These are phyloP conservation scores for Eucalyptus globulus DNA, from an alignment of 345 rosid genomes.

Conservation along the genomic window DNA sequence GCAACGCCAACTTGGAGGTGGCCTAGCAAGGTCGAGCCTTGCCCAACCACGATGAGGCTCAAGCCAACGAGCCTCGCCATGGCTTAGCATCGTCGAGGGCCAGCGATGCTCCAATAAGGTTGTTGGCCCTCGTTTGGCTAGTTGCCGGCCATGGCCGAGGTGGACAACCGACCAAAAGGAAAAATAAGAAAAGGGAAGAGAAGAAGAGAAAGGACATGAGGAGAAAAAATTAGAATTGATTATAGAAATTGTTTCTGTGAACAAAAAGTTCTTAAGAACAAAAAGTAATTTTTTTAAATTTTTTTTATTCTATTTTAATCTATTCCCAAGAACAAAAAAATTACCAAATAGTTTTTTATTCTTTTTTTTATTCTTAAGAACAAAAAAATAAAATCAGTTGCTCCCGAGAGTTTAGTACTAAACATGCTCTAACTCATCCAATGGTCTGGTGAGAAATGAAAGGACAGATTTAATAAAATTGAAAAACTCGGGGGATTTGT, in stretches of 20 bases:
- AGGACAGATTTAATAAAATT: too few relatives aligned
- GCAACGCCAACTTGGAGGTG: fast-evolving
- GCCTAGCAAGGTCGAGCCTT: fast-evolving
- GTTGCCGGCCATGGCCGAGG: fast-evolving
- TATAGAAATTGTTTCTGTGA: too few relatives aligned
- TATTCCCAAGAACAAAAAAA: too few relatives aligned
- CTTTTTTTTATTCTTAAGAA: fast-evolving
- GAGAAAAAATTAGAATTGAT: too few relatives aligned
- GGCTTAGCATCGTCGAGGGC: fast-evolving
- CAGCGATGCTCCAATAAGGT: fast-evolving
- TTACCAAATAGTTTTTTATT: fast-evolving
- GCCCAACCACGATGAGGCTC: fast-evolving
- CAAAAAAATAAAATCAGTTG: fast-evolving
- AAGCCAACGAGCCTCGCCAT: fast-evolving
- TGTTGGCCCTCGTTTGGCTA: fast-evolving
- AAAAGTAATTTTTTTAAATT: too few relatives aligned
- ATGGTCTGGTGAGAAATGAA: too few relatives aligned
- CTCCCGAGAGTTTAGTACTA: fast-evolving
- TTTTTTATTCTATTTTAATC: too few relatives aligned
- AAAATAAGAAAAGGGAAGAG: too few relatives aligned
- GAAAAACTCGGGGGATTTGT: too few relatives aligned
- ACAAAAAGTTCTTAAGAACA: too few relatives aligned
- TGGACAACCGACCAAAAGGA: fast-evolving
- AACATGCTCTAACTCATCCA: fast-evolving
- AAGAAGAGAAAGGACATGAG: too few relatives aligned